Conservation (phyloP, 2,329 filamentous ascomycete genomes). For the Diplodia intermedia region DNA sequence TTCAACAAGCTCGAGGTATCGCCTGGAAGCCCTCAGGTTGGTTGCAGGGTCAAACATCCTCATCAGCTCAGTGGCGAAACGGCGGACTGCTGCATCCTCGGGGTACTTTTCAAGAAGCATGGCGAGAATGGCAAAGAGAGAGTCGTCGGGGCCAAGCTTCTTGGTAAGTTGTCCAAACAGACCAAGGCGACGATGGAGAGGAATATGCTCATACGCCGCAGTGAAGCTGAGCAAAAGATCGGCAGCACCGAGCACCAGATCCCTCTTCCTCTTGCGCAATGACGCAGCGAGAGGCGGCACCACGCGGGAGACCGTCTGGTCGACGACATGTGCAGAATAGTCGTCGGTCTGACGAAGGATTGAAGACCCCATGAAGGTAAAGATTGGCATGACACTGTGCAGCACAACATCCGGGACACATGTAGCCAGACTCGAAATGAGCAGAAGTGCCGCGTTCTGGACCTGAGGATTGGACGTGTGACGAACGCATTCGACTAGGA, state of each 20-base stretch:
- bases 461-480: constrained; percentile 91
- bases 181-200: constrained; percentile 79
- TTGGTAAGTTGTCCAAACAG: constrained; percentile 85
- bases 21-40: constrained; percentile 77
- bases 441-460: constrained; percentile 85
- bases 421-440: constrained; percentile 85
- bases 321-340: constrained; percentile 94
- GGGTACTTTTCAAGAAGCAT: constrained; percentile 92
- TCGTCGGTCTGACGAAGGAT: constrained; percentile 93
- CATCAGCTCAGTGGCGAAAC: constrained; percentile 78
- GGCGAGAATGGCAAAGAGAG: constrained; percentile 83
- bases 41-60: constrained; percentile 73
- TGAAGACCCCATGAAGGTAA: constrained; percentile 95
- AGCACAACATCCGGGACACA: constrained; percentile 90
- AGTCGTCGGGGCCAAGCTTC: constrained; percentile 84
- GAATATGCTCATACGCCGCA: constrained; percentile 95
- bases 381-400: constrained; percentile 98
- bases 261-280: constrained; percentile 77
- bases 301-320: constrained; percentile 89
- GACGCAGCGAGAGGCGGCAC: constrained; percentile 90
- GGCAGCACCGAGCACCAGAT: constrained; percentile 80
- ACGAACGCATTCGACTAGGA: constrained; percentile 93
- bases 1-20: constrained; percentile 74
- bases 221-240: constrained; percentile 95
- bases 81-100: constrained; percentile 72